Percentiles rank a stretch among this genome's conserved stretches.
These are phyloP conservation scores for Silene noctiflora DNA, from an alignment of 179 eudicot species.

Conservation along the genomic window DNA sequence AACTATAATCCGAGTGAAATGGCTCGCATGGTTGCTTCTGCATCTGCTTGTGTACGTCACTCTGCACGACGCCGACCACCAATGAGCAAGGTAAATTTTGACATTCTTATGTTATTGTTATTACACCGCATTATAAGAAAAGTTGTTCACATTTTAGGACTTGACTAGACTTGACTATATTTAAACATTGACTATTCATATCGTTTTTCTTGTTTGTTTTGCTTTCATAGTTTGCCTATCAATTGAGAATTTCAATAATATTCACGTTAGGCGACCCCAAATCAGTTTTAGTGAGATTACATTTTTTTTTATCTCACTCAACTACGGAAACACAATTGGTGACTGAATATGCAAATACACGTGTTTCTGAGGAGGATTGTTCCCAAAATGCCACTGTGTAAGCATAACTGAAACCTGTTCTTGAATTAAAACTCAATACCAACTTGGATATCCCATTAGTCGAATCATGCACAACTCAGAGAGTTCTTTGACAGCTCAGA, in stretches of 20 bases:
- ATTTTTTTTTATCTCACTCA: background rate
- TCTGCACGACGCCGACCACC: constrained; percentile 53
- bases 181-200: background rate
- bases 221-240: background rate
- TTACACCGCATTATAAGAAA: background rate
- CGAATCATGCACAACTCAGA: background rate
- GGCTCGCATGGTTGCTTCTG: constrained; percentile 63
- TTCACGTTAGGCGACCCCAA: background rate
- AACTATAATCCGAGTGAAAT: constrained; percentile 42
- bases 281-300: background rate
- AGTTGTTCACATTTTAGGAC: background rate
- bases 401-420: background rate
- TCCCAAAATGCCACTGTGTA: constrained; percentile 3
- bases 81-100: constrained; percentile 53
- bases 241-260: no score
- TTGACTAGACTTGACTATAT: background rate
- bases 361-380: background rate
- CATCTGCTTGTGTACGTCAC: constrained; percentile 60
- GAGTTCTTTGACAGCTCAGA: background rate
- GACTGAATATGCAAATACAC: background rate
- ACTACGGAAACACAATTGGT: background rate
- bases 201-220: background rate
- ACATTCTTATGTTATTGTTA: background rate
- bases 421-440: background rate
- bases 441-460: background rate